Evolutionary conservation across 192 early-diverging fungal species (phyloP).

Genomic region (Backusella psychrophila): DNA sequence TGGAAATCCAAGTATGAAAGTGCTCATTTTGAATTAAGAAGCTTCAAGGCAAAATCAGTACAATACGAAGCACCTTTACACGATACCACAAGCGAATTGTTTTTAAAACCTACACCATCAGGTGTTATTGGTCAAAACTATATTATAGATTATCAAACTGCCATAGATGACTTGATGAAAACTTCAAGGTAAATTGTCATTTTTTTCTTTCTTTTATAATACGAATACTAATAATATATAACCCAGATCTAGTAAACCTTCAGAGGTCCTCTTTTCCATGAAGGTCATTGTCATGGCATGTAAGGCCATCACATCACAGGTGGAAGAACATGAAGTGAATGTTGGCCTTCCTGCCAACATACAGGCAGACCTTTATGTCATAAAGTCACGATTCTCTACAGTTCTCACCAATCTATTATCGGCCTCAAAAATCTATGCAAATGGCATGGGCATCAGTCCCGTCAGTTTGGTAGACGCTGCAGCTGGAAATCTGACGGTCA

Average conservation of each 20-base stretch:
- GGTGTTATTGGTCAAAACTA: slow-evolving; percentile 71
- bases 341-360: slow-evolving; percentile 49
- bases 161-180: slow-evolving; percentile 78
- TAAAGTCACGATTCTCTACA: slow-evolving; percentile 62
- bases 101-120: slow-evolving; percentile 39
- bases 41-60: not conserved
- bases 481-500: slow-evolving; percentile 73
- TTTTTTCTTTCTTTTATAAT: not conserved
- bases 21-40: not conserved
- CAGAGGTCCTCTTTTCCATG: slow-evolving; percentile 80
- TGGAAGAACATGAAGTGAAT: slow-evolving; percentile 61
- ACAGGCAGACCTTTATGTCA: slow-evolving; percentile 45
- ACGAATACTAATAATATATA: not conserved
- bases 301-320: slow-evolving; percentile 80
- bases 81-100: slow-evolving; percentile 9
- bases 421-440: slow-evolving; percentile 77
- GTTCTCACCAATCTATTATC: slow-evolving; percentile 68
- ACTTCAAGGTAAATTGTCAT: slow-evolving; percentile 57
- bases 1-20: slow-evolving; percentile 10
- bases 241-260: slow-evolving; percentile 61
- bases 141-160: slow-evolving; percentile 74
- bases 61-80: slow-evolving; percentile 15
- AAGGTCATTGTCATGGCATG: slow-evolving; percentile 80
- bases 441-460: slow-evolving; percentile 60
- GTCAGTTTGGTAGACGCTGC: slow-evolving; percentile 79